Conservation (phyloP, 192 early-diverging fungal species). For the Coemansia sp. region DNA sequence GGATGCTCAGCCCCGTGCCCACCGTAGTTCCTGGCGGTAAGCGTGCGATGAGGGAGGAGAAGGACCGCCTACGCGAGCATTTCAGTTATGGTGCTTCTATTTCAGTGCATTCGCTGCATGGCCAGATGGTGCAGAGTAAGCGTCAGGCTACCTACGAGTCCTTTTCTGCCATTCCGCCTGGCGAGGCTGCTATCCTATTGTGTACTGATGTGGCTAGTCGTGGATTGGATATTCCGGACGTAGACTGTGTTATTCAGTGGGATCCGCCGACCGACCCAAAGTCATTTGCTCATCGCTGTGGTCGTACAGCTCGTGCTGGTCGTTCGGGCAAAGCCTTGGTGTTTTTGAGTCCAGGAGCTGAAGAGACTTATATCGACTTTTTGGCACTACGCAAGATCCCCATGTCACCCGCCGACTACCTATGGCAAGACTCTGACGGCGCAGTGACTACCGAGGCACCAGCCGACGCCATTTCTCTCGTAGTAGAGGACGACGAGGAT, state of each 20-base stretch:
- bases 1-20: constrained; percentile 27
- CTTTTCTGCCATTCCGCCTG: constrained; percentile 65
- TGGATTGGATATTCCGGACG: constrained; percentile 93
- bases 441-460: constrained; percentile 17
- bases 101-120: constrained; percentile 75
- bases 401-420: constrained; percentile 54
- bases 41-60: constrained; percentile 23
- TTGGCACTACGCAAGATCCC: constrained; percentile 89
- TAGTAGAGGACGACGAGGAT: constrained; percentile 11
- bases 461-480: constrained; percentile 21
- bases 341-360: constrained; percentile 74
- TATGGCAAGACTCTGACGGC: constrained; percentile 46
- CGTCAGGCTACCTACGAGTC: constrained; percentile 77
- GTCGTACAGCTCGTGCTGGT: constrained; percentile 89
- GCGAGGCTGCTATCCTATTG: constrained; percentile 73
- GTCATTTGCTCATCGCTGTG: constrained; percentile 92
- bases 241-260: constrained; percentile 91
- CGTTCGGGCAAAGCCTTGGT: constrained; percentile 83
- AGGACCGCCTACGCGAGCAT: constrained; percentile 12
- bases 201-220: constrained; percentile 96
- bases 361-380: constrained; percentile 90
- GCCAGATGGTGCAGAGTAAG: constrained; percentile 88
- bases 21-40: constrained; percentile 42
- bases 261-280: constrained; percentile 97
- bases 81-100: constrained; percentile 17